Conservation (phyloP, 257 asterid genomes). For the Solanum tarapatanum region DNA sequence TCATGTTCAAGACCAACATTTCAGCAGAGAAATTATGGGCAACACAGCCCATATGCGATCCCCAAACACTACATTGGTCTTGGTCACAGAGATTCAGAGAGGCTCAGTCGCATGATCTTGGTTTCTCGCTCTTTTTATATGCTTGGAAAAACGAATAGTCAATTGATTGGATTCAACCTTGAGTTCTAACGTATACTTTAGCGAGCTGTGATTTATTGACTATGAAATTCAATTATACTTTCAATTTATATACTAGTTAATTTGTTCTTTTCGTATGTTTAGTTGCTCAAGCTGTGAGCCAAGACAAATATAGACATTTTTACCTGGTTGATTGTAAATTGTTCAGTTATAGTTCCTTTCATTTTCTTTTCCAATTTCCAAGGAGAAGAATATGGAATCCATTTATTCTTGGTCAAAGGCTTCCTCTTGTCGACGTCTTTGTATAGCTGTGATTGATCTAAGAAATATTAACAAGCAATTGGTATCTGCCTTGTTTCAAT, state of each 20-base stretch:
- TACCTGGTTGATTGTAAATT: conserved; percentile 13
- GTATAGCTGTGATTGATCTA: not conserved
- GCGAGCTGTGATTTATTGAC: conserved; percentile 17
- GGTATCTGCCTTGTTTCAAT: not conserved
- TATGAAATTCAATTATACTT: conserved; percentile 6
- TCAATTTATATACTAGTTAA: conserved; percentile 6
- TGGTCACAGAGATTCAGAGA: conserved; percentile 31
- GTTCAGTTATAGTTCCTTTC: not conserved
- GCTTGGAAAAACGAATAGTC: conserved; percentile 43
- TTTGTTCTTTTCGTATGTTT: conserved; percentile 9
- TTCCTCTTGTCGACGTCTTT: not conserved
- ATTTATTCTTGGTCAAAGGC: not conserved
- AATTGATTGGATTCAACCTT: conserved; percentile 9
- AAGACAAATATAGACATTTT: conserved; percentile 1
- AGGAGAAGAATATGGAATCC: not conserved
- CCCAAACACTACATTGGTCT: conserved; percentile 23
- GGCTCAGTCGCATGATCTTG: conserved; percentile 20
- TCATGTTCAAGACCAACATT: conserved; percentile 34
- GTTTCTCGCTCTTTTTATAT: conserved; percentile 27
- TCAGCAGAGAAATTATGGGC: conserved; percentile 35
- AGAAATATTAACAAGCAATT: not conserved
- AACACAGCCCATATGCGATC: conserved; percentile 24
- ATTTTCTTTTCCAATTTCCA: not conserved
- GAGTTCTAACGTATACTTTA: conserved; percentile 17
- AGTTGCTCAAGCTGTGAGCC: not conserved